Conservation (phyloP, 371 early-diverging fungal genomes). For the Smittium mucronatum region DNA sequence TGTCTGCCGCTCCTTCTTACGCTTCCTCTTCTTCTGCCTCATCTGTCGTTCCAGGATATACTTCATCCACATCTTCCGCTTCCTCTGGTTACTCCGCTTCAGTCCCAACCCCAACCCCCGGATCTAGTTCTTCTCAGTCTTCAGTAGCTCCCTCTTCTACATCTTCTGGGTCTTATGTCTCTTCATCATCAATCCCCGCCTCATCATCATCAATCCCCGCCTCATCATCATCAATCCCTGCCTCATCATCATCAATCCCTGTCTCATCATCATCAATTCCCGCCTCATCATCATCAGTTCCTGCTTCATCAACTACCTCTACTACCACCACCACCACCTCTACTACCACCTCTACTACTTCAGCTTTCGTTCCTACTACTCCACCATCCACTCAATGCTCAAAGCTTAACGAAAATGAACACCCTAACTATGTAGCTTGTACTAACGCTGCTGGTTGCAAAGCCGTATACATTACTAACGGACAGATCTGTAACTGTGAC, state of each 20-base stretch:
- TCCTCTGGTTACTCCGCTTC: not conserved
- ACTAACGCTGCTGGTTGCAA: not conserved
- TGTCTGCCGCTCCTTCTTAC: not conserved
- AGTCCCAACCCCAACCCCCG: not conserved
- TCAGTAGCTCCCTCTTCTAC: not conserved
- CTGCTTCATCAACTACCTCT: not conserved
- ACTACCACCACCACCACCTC: not conserved
- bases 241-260: not conserved
- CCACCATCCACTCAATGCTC: not conserved
- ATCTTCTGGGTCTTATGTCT: not conserved
- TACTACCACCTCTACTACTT: not conserved
- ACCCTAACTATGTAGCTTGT: not conserved
- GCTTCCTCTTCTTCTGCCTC: not conserved
- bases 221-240: not conserved
- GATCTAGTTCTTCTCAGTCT: not conserved
- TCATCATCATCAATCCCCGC: not conserved
- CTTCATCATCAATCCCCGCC: not conserved
- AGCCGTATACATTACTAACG: not conserved
- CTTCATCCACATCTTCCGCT: not conserved
- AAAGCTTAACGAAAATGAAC: not conserved
- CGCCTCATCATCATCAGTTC: not conserved
- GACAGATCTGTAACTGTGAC: not conserved
- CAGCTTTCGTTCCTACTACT: not conserved
- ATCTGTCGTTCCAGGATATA: not conserved
- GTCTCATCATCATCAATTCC: not conserved